These are phyloP conservation scores for Trichoderma sp. DNA, from an alignment of 2,329 filamentous ascomycete genomes.

Conservation along the genomic window DNA sequence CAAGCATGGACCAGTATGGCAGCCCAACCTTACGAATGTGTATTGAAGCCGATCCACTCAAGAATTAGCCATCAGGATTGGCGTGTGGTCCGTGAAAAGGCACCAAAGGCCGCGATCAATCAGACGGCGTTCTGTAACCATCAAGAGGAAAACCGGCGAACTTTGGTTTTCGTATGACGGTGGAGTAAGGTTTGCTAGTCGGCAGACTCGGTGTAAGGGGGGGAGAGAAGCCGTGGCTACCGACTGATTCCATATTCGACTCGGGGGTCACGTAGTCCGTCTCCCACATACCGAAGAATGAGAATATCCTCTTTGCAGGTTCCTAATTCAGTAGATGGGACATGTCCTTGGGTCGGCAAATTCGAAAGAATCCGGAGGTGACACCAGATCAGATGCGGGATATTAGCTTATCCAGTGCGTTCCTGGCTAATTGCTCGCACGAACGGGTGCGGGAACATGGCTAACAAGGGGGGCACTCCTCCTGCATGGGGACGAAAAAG, in stretches of 20 bases:
- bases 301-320: neutral
- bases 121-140: neutral
- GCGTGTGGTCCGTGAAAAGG: neutral
- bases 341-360: neutral
- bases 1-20: neutral
- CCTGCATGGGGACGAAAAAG: neutral
- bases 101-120: neutral
- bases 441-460: neutral
- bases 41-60: neutral
- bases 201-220: neutral
- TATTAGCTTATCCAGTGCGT: neutral
- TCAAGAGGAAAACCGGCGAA: neutral
- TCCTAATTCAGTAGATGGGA: neutral
- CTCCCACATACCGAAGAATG: neutral
- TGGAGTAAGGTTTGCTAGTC: slow-evolving; percentile 6
- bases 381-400: neutral
- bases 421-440: slow-evolving; percentile 3
- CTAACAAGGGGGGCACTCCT: neutral
- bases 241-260: neutral
- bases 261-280: neutral
- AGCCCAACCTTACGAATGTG: slow-evolving; percentile 11
- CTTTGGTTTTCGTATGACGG: neutral
- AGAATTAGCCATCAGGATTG: neutral
- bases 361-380: neutral
- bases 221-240: neutral